These are phyloP conservation scores for Xylaria curta DNA, from an alignment of 495 filamentous ascomycete species.

Conservation along the genomic window DNA sequence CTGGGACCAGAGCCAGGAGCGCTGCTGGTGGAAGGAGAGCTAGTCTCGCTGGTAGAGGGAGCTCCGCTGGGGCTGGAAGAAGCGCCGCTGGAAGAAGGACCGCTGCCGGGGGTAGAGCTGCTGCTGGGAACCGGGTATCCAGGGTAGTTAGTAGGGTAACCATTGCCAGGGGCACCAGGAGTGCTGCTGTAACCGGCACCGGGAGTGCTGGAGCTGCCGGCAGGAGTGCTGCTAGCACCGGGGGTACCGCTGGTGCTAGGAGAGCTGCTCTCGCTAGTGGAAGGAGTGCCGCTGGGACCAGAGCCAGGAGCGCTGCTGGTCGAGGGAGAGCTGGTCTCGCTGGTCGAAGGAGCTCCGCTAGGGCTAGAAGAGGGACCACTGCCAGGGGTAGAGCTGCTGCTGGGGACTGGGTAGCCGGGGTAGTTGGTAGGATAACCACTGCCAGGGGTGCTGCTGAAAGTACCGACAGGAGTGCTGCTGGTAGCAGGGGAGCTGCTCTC, in stretches of 20 bases:
- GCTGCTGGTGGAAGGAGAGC: not conserved
- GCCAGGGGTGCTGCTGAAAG: slow-evolving; percentile 5
- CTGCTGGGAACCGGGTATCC: not conserved
- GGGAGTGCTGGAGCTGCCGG: not conserved
- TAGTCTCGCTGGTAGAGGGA: not conserved
- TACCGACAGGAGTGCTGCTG: not conserved
- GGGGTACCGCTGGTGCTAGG: not conserved
- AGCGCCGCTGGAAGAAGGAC: not conserved
- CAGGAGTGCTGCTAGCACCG: not conserved
- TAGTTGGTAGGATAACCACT: slow-evolving; percentile 1
- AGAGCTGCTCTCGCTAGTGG: not conserved
- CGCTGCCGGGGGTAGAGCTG: not conserved
- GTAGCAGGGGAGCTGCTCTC: not conserved
- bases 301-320: not conserved
- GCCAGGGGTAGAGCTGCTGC: not conserved
- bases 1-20: not conserved
- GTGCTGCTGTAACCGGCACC: not conserved
- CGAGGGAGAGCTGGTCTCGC: not conserved
- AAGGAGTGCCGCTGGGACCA: not conserved
- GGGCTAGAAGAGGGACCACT: not conserved
- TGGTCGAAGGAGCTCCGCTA: not conserved
- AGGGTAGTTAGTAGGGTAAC: slow-evolving; percentile 19
- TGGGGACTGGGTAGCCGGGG: slow-evolving; percentile 10
- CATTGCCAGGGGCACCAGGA: slow-evolving; percentile 10
- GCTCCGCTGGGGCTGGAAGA: not conserved